Evolutionary conservation across 768 basidiomycete species (phyloP), one percentile per base, ranked within the genome.

Genomic region (Kockovaella imperatae): DNA sequence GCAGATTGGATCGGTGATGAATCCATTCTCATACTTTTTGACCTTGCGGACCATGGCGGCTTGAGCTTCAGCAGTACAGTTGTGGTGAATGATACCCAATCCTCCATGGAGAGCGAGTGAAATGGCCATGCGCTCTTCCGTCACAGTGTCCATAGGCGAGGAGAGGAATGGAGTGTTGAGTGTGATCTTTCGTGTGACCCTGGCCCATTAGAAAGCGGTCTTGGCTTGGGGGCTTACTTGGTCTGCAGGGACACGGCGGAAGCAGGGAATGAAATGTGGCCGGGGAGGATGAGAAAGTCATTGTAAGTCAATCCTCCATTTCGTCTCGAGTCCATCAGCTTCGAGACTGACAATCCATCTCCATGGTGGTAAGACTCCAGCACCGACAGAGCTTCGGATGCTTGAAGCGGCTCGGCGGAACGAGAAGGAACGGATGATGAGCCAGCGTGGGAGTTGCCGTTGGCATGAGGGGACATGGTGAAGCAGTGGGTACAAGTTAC

Each of bases 81-180:
- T 99, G 74, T 99, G 90, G 71, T 99, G 93, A 62, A 97, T 96
- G 66, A 97, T 87, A 74, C 95, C 93, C 53, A 97, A 85, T 46
- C 93, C 95, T 41, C 95, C 95, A 47, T 91, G 80, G 45, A 99
- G 82, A 78, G 69, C 72, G 39, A 73, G 61, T 15, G 70, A 57
- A 54, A 73, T 73, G 39, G 72, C 72, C 72, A 73, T 73, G 23
- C 72, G 89, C 45, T 79, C 81, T 73, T 96, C 95, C 1, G 95
- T 97, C 60, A 97, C 95, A 36, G 95, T 99, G 75, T 99, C 95
- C 95, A 99, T 99, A 14, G 95, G 93, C 43, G 87, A 91, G 70
- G 88, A 93, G 76, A 96, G 77, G 74, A 99, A 93, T 0, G 93
- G 95, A 0, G 90, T 91, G 75, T 89, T 96, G 61, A 99, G 77